phyloP scores from a whole-genome alignment of 108 stramenopile species.

The Mediolabrus comicus region DNA sequence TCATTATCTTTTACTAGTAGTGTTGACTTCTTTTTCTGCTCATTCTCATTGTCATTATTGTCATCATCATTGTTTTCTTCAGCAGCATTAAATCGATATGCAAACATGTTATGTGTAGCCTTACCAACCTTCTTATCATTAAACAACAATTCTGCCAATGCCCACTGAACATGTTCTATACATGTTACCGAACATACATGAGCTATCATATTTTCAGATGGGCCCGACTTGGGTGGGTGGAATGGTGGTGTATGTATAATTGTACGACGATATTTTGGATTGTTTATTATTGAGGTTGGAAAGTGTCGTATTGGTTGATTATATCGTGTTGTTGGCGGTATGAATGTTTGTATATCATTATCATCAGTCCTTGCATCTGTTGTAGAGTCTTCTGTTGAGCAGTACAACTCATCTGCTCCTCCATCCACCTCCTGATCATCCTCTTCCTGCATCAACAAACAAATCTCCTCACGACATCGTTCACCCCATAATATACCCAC shows the following conservation, averaged over 20 bases:
- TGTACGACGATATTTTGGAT: slow-evolving; percentile 34
- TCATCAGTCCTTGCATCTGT: background rate
- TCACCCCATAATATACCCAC: slow-evolving; percentile 68
- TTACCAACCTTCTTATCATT: slow-evolving; percentile 61
- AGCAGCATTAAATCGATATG: slow-evolving; percentile 63
- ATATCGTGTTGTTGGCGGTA: slow-evolving; percentile 34
- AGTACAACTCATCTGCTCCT: too few species aligned
- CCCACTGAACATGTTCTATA: slow-evolving; percentile 68
- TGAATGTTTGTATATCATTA: slow-evolving; percentile 26
- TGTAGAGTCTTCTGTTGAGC: background rate
- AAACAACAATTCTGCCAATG: slow-evolving; percentile 54
- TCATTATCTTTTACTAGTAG: slow-evolving; percentile 73
- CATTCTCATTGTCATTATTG: too few species aligned
- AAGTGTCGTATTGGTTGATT: slow-evolving; percentile 51
- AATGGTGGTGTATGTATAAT: slow-evolving; percentile 57
- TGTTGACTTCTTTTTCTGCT: background rate
- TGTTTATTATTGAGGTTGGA: slow-evolving; percentile 33
- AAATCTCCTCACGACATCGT: slow-evolving; percentile 38
- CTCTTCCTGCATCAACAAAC: background rate
- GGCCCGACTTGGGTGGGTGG: slow-evolving; percentile 63
- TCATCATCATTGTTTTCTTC: background rate
- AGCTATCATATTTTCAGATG: slow-evolving; percentile 57
- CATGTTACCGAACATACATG: slow-evolving; percentile 55
- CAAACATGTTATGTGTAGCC: slow-evolving; percentile 88
- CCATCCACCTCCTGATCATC: background rate